Evolutionary conservation across 164 flowering plant genomes (phyloP).

Genomic region (Chimonanthus praecox): DNA sequence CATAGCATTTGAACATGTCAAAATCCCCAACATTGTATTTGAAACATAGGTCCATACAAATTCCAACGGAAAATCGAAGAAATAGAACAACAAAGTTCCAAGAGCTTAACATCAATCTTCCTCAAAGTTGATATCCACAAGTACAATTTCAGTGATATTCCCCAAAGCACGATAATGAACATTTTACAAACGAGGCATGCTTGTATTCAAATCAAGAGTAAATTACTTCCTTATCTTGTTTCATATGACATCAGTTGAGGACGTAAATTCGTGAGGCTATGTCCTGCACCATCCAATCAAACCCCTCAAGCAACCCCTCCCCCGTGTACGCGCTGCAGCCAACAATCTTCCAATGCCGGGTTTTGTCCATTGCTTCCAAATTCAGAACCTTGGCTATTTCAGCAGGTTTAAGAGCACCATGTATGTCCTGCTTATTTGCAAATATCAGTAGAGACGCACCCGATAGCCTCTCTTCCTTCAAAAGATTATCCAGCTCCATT

Average conservation of each 20-base stretch:
- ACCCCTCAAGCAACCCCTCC: conserved; percentile 87
- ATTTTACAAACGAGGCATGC: neutral
- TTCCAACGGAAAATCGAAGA: no score
- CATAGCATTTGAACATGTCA: no score
- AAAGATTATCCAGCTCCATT: conserved; percentile 84
- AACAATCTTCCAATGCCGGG: conserved; percentile 86
- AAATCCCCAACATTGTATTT: no score
- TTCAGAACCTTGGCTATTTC: conserved; percentile 89
- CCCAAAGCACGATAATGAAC: no score
- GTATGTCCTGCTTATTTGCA: conserved; percentile 97
- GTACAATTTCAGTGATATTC: no score
- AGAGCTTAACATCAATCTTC: no score
- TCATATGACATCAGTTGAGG: conserved; percentile 43
- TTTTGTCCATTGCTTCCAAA: conserved; percentile 87
- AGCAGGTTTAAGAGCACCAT: conserved; percentile 81
- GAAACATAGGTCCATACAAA: no score
- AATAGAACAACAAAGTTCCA: no score
- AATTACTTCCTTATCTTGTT: no score
- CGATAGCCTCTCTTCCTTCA: conserved; percentile 98
- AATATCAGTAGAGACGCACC: conserved; percentile 88
- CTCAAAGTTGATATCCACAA: no score
- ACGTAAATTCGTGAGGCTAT: conserved; percentile 89
- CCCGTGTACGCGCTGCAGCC: conserved; percentile 98
- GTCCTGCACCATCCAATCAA: conserved; percentile 98
- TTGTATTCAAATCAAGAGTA: neutral